These are phyloP conservation scores for Phoma herbarum DNA, from an alignment of 2,329 filamentous ascomycete species.

Conservation along the genomic window DNA sequence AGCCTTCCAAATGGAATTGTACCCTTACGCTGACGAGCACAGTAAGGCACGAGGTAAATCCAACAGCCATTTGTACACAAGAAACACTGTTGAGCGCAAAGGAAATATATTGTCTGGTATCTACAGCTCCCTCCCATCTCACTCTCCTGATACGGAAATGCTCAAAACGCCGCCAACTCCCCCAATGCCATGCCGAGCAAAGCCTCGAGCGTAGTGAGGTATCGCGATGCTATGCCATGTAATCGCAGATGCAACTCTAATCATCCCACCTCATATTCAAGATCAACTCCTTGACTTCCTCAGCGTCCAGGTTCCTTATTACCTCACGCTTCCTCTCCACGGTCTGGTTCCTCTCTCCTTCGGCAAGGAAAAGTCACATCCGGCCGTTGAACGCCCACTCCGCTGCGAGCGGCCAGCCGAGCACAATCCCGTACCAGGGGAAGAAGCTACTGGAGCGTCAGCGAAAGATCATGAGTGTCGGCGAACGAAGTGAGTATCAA, in stretches of 20 bases:
- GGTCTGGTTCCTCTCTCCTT: constrained; percentile 23
- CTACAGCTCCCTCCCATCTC: not conserved
- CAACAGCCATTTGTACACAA: no score
- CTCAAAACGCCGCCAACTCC: constrained; percentile 14
- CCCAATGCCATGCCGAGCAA: constrained; percentile 9
- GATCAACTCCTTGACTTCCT: constrained; percentile 37
- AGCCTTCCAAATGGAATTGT: no score
- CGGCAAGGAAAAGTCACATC: constrained; percentile 40
- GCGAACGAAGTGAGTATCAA: no score
- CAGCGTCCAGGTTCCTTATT: constrained; percentile 24
- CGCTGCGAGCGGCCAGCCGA: constrained; percentile 48
- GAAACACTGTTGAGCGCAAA: not conserved
- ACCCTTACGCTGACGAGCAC: no score
- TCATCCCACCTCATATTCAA: constrained; percentile 46
- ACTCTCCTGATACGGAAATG: not conserved
- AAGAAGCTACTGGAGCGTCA: constrained; percentile 32
- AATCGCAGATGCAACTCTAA: constrained; percentile 20
- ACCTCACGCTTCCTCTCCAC: not conserved
- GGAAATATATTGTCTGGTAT: constrained; percentile 15
- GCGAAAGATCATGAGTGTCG: not conserved
- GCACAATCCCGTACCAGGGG: constrained; percentile 38
- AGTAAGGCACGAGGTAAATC: no score
- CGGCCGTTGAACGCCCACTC: constrained; percentile 37
- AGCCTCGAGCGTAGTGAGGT: not conserved
- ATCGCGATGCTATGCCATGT: constrained; percentile 2